Evolutionary conservation across 2,329 filamentous ascomycete genomes (phyloP), one percentile per base, ranked within the genome.

Genomic region (Thielaviopsis punctulata): DNA sequence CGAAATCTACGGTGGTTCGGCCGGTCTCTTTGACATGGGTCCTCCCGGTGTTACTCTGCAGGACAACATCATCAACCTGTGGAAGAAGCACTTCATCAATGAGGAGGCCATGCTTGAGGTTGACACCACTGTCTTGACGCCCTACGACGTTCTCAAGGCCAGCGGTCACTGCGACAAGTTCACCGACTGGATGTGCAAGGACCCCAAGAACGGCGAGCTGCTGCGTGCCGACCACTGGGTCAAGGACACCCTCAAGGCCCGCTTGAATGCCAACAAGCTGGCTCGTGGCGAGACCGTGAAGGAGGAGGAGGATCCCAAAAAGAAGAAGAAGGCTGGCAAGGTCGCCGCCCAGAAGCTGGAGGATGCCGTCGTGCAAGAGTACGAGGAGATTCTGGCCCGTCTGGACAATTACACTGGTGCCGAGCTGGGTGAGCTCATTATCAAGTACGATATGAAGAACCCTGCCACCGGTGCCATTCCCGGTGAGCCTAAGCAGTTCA

Each of bases 141-240:
- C 92, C 30, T 80, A 92, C 62, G 85, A 92, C 47, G 86, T 98
- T 36, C 78, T 98, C 63, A 94, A 96, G 76, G 95, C 90, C 51
- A 86, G 80, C 66, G 92, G 92, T 58, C 92, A 98, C 70, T 92
- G 96, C 58, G 90, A 95, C 68, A 94, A 94, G 69, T 96, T 96
- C 63, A 85, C 87, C 68, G 90, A 96, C 67, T 96, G 86, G 86
- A 95, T 96, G 89, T 95, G 86, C 80, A 95, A 94, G 69, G 92
- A 98, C 67, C 87, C 90, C 57, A 93, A 94, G 76, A 95, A 84
- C 62, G 92, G 92, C 64, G 92, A 98, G 67, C 95, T 95, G 63
- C 80, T 98, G 65, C 81, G 92, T 60, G 88, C 92, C 54, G 92
- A 98, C 64, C 92, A 98, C 71, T 79, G 96, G 61, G 89, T 98